Conservation (phyloP, 2,329 filamentous ascomycete genomes). For the Neofusicoccum sp. region DNA sequence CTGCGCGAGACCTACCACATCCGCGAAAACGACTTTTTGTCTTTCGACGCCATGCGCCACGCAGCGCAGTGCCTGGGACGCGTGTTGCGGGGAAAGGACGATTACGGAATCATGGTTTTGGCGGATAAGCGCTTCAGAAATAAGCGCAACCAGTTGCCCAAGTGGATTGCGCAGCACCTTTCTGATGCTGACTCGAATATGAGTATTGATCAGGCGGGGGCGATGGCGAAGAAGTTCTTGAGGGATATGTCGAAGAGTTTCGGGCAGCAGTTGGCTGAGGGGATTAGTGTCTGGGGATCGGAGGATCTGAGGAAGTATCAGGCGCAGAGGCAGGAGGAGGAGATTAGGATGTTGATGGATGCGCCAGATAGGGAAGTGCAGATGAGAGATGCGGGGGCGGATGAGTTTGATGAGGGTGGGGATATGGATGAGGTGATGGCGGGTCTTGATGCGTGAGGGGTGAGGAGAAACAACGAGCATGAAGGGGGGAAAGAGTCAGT, state of each 20-base stretch:
- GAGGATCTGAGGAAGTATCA: conserved; percentile 76
- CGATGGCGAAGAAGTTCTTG: conserved; percentile 83
- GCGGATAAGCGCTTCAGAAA: conserved; percentile 92
- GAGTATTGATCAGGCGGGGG: conserved; percentile 92
- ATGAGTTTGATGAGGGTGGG: conserved; percentile 32
- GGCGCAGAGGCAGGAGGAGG: conserved; percentile 68
- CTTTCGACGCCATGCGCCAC: conserved; percentile 99
- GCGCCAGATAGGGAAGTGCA: conserved; percentile 36
- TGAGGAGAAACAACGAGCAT: background rate
- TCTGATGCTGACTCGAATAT: conserved; percentile 83
- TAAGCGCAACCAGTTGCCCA: conserved; percentile 85
- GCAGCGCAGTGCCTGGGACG: conserved; percentile 94
- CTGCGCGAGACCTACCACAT: conserved; percentile 96
- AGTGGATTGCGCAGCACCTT: conserved; percentile 92
- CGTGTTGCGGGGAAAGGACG: conserved; percentile 92
- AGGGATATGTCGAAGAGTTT: conserved; percentile 91
- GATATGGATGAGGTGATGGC: conserved; percentile 39
- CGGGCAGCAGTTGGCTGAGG: conserved; percentile 77
- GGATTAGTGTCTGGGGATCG: conserved; percentile 87
- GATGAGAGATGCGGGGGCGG: conserved; percentile 32
- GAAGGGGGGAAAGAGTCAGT: background rate
- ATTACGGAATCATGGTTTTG: conserved; percentile 99
- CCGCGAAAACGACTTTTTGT: conserved; percentile 93
- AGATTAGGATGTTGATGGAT: conserved; percentile 60
- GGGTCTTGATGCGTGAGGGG: conserved; percentile 26